A percentile compares a stretch with the other conserved stretches of the same genome.
Conservation (phyloP, 2,329 filamentous ascomycete species). For the Didymella exigua region DNA sequence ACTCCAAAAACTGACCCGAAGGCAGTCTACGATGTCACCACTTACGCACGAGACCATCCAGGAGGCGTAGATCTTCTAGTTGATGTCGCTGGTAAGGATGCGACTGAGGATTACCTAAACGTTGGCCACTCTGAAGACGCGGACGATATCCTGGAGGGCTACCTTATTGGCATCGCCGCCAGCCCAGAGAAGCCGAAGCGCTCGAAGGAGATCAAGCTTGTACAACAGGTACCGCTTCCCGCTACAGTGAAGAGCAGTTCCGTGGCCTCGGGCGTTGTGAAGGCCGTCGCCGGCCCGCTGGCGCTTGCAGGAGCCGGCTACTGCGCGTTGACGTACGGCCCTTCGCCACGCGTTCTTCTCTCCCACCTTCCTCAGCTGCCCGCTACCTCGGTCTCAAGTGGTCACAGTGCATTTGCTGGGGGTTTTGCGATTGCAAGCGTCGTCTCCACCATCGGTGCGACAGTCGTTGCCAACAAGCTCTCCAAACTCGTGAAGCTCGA, state of each 20-base stretch:
- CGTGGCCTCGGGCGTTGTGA: conserved; percentile 11
- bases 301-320: conserved; percentile 20
- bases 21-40: conserved; percentile 63
- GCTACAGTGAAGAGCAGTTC: conserved; percentile 2
- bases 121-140: conserved; percentile 56
- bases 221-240: conserved; percentile 40
- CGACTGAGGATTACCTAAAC: conserved; percentile 52
- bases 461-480: conserved; percentile 32
- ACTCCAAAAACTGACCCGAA: not conserved
- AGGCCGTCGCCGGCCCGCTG: conserved; percentile 15
- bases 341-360: conserved; percentile 13
- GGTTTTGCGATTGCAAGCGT: conserved; percentile 28
- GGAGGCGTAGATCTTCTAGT: conserved; percentile 49
- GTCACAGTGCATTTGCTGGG: conserved; percentile 16
- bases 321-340: conserved; percentile 17
- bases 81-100: conserved; percentile 52
- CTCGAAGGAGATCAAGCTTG: conserved; percentile 43
- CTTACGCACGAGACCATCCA: conserved; percentile 65
- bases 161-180: conserved; percentile 35
- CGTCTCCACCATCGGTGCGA: conserved; percentile 24
- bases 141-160: conserved; percentile 48
- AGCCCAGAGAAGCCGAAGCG: conserved; percentile 22
- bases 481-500: conserved; percentile 52
- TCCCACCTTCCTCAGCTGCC: conserved; percentile 12
- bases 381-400: conserved; percentile 5